Conservation (phyloP, 1,284 basidiomycete species). For the Apiotrichum sp. region DNA sequence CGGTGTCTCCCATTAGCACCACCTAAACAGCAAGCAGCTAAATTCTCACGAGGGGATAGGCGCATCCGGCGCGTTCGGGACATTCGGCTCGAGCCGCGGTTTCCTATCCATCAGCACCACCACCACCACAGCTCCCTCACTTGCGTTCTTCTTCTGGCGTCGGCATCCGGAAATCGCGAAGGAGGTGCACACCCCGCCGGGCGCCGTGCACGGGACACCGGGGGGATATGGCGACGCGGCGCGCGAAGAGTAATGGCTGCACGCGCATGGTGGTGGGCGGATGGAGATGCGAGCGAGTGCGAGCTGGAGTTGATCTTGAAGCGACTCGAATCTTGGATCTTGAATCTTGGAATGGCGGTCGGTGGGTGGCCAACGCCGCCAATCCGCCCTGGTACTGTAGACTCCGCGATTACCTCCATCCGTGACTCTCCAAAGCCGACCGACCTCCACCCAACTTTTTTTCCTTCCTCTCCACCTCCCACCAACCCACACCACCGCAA, state of each 20-base stretch:
- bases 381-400: no score
- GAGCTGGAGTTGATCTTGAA: no score
- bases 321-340: no score
- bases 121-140: conserved; percentile 18
- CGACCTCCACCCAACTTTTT: no score
- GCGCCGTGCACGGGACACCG: neutral
- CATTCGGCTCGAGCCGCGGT: conserved; percentile 4
- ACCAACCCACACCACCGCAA: no score
- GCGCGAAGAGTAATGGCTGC: neutral
- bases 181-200: conserved; percentile 18
- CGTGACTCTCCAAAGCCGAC: no score
- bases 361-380: no score
- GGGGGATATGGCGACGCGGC: neutral
- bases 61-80: neutral
- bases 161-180: conserved; percentile 26
- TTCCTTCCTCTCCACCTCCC: no score
- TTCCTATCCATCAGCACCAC: conserved; percentile 5
- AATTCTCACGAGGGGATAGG: neutral
- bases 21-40: no score
- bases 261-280: neutral
- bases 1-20: conserved; percentile 15
- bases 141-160: conserved; percentile 13
- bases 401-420: no score
- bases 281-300: no score
- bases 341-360: no score